Evolutionary conservation across 352 stramenopile species (phyloP).

Genomic region (Pythium utonaiense): DNA sequence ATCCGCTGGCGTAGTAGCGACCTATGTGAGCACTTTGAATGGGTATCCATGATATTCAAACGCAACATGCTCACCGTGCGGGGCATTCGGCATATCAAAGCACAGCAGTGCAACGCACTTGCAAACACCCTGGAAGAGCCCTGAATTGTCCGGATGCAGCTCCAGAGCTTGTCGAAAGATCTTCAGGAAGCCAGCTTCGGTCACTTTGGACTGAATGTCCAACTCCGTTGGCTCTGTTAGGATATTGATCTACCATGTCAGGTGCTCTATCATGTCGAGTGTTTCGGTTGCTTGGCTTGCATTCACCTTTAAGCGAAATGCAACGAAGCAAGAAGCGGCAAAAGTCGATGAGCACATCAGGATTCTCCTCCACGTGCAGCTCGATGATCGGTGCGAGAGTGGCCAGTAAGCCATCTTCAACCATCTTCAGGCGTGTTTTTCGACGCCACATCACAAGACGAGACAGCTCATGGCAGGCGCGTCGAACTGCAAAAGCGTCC

Average conservation of each 20-base stretch:
- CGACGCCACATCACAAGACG: slow-evolving; percentile 38
- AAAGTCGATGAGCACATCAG: slow-evolving; percentile 36
- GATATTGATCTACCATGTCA: neutral
- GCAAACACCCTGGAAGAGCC: slow-evolving; percentile 40
- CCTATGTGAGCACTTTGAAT: neutral
- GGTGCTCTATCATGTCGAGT: neutral
- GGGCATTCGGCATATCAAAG: slow-evolving; percentile 42
- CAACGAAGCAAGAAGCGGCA: slow-evolving; percentile 43
- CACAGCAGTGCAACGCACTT: slow-evolving; percentile 39
- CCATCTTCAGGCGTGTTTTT: slow-evolving; percentile 28
- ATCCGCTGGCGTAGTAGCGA: slow-evolving; percentile 31
- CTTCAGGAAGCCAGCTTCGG: slow-evolving; percentile 33
- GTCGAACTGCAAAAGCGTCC: slow-evolving; percentile 50
- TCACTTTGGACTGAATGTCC: slow-evolving; percentile 57
- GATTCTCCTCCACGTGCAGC: slow-evolving; percentile 28
- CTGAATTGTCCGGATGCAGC: slow-evolving; percentile 19
- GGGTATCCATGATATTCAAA: neutral
- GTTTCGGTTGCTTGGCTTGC: no score
- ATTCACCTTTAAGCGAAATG: slow-evolving; percentile 55
- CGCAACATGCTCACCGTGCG: slow-evolving; percentile 31
- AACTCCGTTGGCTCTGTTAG: slow-evolving; percentile 39
- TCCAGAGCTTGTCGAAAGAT: slow-evolving; percentile 31
- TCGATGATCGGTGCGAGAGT: slow-evolving; percentile 27
- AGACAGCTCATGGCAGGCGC: slow-evolving; percentile 47
- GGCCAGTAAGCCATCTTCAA: slow-evolving; percentile 33